Conservation (phyloP, 2,329 filamentous ascomycete species). For the Sporothrix pallida region DNA sequence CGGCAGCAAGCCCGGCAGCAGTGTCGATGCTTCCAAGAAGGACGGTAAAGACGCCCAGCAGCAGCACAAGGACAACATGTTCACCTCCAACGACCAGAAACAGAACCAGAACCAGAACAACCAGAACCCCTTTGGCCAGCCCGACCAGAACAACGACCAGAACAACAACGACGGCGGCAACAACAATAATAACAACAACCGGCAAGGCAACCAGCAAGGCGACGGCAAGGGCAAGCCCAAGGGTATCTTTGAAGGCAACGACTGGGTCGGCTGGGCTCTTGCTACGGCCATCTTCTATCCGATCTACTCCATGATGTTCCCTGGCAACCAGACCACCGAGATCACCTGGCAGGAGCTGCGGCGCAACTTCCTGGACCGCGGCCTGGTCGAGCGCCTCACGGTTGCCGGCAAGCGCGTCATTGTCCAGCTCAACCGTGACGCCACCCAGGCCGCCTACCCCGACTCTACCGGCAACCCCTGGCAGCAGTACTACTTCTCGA, state of each 20-base stretch:
- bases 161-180: slow-evolving; percentile 13
- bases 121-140: slow-evolving; percentile 41
- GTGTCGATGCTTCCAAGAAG: slow-evolving; percentile 34
- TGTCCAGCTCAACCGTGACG: slow-evolving; percentile 79
- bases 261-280: slow-evolving; percentile 58
- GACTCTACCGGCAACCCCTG: slow-evolving; percentile 73
- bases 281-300: slow-evolving; percentile 55
- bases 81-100: not conserved
- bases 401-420: slow-evolving; percentile 75
- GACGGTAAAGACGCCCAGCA: slow-evolving; percentile 1
- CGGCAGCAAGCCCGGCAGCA: not conserved
- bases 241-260: slow-evolving; percentile 47
- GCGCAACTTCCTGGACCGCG: slow-evolving; percentile 92
- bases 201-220: slow-evolving; percentile 33
- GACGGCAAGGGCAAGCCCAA: slow-evolving; percentile 43
- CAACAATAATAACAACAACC: slow-evolving; percentile 32
- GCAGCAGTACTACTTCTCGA: slow-evolving; percentile 91
- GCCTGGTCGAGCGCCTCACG: slow-evolving; percentile 90
- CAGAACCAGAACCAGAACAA: slow-evolving; percentile 23
- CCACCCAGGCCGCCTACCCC: slow-evolving; percentile 73
- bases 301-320: slow-evolving; percentile 51
- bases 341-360: slow-evolving; percentile 98
- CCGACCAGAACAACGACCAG: not conserved
- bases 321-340: slow-evolving; percentile 62
- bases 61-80: slow-evolving; percentile 11